A percentile compares a stretch with the other conserved stretches of the same genome.
These are phyloP conservation scores for Rhodamnia argentea DNA, from an alignment of 345 rosid species.

Conservation along the genomic window DNA sequence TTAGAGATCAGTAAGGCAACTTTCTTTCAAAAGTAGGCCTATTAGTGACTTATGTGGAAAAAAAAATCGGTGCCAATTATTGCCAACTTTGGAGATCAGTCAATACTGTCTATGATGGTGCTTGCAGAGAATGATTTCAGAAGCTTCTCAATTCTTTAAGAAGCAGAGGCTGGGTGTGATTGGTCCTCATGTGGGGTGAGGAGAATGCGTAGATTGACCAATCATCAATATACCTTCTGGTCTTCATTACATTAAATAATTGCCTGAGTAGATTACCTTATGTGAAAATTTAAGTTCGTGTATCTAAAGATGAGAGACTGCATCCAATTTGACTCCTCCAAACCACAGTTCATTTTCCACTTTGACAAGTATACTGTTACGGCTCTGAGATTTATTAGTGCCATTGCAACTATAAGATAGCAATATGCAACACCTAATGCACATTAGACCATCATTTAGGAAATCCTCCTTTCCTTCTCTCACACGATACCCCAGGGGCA, in stretches of 20 bases:
- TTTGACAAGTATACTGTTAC: not conserved
- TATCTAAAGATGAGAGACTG: not conserved
- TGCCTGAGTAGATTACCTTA: not conserved
- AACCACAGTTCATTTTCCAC: not conserved
- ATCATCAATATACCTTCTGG: not conserved
- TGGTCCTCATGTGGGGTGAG: not conserved
- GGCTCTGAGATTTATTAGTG: not conserved
- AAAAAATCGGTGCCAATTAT: not conserved
- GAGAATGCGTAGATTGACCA: not conserved
- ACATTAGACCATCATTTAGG: not conserved
- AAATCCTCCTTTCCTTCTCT: not conserved
- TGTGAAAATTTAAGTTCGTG: not conserved
- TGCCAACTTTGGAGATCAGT: not conserved
- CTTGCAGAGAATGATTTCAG: not conserved
- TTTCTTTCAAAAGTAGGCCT: not conserved
- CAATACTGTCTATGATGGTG: not conserved
- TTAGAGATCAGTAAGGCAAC: not conserved
- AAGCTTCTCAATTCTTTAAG: not conserved
- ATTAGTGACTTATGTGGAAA: not conserved
- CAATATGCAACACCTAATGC: not conserved
- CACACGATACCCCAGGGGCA: not conserved
- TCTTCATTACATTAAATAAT: not conserved
- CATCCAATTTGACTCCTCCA: not conserved
- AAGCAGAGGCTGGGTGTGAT: not conserved
- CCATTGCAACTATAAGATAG: not conserved